Evolutionary conservation across 768 basidiomycete species (phyloP).

Genomic region (Mycena albidolilacea): DNA sequence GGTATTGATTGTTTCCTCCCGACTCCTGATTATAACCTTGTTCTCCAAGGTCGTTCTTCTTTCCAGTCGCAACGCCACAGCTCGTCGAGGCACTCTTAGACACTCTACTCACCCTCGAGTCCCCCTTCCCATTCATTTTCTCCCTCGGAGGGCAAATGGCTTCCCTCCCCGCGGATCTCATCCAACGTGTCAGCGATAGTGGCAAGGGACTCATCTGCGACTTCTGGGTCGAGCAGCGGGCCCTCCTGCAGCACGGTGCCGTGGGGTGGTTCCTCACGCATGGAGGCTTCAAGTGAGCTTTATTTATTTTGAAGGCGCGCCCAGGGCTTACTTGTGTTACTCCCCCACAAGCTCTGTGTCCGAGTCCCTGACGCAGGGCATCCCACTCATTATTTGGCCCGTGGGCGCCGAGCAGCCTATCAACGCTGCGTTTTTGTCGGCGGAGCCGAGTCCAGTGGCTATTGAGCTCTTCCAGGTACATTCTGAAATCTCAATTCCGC

Average conservation of each 20-base stretch:
- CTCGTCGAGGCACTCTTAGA: conserved; percentile 23
- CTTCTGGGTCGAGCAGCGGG: too few species aligned
- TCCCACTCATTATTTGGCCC: conserved; percentile 31
- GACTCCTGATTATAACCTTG: too few species aligned
- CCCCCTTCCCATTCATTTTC: conserved; percentile 28
- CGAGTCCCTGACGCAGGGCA: conserved; percentile 26
- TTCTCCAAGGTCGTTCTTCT: conserved; percentile 18
- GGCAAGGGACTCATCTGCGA: conserved; percentile 24
- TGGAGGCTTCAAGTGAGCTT: conserved; percentile 25
- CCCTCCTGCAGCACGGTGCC: too few species aligned
- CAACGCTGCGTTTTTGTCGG: conserved; percentile 14
- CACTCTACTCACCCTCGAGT: conserved; percentile 17
- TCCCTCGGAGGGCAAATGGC: conserved; percentile 20
- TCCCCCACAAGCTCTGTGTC: conserved; percentile 19
- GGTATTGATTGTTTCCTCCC: background rate
- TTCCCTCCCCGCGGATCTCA: conserved; percentile 21
- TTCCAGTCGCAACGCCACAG: conserved; percentile 10
- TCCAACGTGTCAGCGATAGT: conserved; percentile 14
- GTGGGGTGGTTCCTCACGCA: too few species aligned
- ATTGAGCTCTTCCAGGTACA: conserved; percentile 30
- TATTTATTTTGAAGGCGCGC: background rate
- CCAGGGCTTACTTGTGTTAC: background rate
- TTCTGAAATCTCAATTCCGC: too few species aligned
- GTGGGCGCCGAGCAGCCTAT: conserved; percentile 21
- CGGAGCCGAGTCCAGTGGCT: conserved; percentile 22